Conservation (phyloP, 2,329 filamentous ascomycete species). For the Epichloe amarillans region DNA sequence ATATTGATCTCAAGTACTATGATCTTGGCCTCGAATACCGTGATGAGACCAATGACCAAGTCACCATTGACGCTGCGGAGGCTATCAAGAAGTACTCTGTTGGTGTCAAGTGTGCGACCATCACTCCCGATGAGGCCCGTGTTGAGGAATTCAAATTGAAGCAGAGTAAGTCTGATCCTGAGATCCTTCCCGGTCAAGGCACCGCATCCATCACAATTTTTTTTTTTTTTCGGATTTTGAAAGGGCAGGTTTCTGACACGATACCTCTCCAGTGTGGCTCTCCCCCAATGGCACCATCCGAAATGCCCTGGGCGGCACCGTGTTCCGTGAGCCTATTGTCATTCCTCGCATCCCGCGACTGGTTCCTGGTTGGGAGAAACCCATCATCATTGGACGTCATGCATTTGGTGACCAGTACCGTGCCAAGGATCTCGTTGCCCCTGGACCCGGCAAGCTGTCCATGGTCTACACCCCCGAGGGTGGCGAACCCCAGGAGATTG, state of each 20-base stretch:
- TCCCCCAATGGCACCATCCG: slow-evolving; percentile 87
- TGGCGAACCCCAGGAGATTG: slow-evolving; percentile 68
- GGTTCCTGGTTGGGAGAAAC: slow-evolving; percentile 95
- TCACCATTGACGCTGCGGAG: slow-evolving; percentile 88
- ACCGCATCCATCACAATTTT: neutral
- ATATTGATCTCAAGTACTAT: slow-evolving; percentile 97
- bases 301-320: slow-evolving; percentile 72
- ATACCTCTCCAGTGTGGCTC: slow-evolving; percentile 68
- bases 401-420: slow-evolving; percentile 98
- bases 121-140: slow-evolving; percentile 92
- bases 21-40: slow-evolving; percentile 88
- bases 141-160: slow-evolving; percentile 98
- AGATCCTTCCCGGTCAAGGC: neutral
- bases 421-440: slow-evolving; percentile 79
- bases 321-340: slow-evolving; percentile 98
- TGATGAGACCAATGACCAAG: slow-evolving; percentile 90
- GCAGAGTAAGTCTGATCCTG: slow-evolving; percentile 58
- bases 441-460: slow-evolving; percentile 74
- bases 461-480: slow-evolving; percentile 89
- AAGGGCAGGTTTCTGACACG: neutral
- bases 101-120: slow-evolving; percentile 98
- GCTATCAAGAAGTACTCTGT: slow-evolving; percentile 99
- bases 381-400: slow-evolving; percentile 97
- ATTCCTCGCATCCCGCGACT: slow-evolving; percentile 87
- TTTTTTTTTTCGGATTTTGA: neutral